Base-by-base conservation (phyloP, 768 basidiomycete species). In the Pisolithus microcarpus region DNA sequence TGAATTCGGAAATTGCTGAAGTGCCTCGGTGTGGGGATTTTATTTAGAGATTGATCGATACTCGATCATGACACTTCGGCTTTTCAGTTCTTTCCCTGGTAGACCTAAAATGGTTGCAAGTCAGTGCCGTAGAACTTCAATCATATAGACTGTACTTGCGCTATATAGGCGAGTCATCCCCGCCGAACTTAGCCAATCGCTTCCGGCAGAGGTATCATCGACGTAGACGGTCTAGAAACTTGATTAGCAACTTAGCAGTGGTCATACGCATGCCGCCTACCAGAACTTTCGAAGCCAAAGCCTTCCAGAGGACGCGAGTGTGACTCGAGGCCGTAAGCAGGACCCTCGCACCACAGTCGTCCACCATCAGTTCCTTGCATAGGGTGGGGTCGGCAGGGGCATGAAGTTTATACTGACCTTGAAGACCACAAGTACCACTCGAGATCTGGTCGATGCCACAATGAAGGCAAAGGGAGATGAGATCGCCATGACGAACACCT, bases 381-480 rank as follows among this genome's bases (percentile, higher is more conserved):
- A 61, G 51, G 4, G 55, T 58, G 23, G 67, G 67, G 55, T 67
- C 58, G 10, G 61, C 49, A 62, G 43, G n/a, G 59, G 58, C n/a
- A 60, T 54, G 39, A 55, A 60, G 7, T 55, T 52, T 9, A 54
- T 62, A 36, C 67, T 66, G 11, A 67, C 62, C 49, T 68, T 68
- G 48, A 68, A 59, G 37, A 68, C 63, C 1, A 67, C 64, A 44
- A 68, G 52, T 19, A 67, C 52, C 52, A 36, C 56, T 62, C 9
- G 66, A 43, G 15, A 67, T 56, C 21, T 65, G 64, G 46, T 52
- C 56, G 23, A 66, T 60, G 8, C 64, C 64, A 23, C 64, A 60
- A 5, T 65, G 62, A 40, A 65, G 62, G 49, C 64, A 65, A 16
- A 65, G 46, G 4, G 64, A 56, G 8, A 65, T 52, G 21, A 65